Base-by-base conservation (phyloP, 805 yeast genomes). In the Scheffersomyces ergatensis region DNA sequence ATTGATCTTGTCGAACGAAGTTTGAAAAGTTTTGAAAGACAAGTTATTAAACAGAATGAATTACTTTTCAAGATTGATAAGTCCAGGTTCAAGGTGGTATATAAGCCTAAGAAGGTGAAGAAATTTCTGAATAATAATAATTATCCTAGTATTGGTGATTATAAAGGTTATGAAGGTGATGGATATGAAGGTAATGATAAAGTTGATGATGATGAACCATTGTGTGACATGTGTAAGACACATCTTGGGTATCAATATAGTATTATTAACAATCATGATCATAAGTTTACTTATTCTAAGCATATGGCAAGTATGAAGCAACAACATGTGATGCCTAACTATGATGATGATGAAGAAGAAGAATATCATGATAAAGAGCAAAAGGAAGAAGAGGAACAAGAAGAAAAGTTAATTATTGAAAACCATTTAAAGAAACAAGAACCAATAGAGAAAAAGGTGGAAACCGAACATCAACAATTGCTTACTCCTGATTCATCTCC, bases 161-260 rank as follows among this genome's bases (percentile, higher is more conserved):
- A 42, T 23, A 36, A 35, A 26, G 24, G 12, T n/a, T 23, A 29
- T 23, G 41, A 21, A 8, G 11, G 8, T 12, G 55, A 42, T 40
- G 50, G 34, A 24, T 47, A 51, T 34, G 50, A 42, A 13, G 45
- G 42, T 17, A 46, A 51, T 2, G 55, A 54, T n/a, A n/a, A n/a
- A n/a, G n/a, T n/a, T n/a, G 75, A 69, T 9, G 70, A 63, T 2
- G 68, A 64, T 16, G 82, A 77, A 38, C 62, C 58, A 16, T 56
- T 76, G 24, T 78, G 83, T 54, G 69, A 60, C 32, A 58, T 63
- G 19, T 78, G 83, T 50, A 69, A 74, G 40, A 69, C 82, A 3
- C 63, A 65, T 40, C 65, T 76, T 15, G 67, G 74, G 15, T 74
- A 72, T 50, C 70, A 70, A 42, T 77, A 77, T 65, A 58, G 76